Evolutionary conservation across 2,329 filamentous ascomycete species (phyloP).

Genomic region (Nothopassalora personata): DNA sequence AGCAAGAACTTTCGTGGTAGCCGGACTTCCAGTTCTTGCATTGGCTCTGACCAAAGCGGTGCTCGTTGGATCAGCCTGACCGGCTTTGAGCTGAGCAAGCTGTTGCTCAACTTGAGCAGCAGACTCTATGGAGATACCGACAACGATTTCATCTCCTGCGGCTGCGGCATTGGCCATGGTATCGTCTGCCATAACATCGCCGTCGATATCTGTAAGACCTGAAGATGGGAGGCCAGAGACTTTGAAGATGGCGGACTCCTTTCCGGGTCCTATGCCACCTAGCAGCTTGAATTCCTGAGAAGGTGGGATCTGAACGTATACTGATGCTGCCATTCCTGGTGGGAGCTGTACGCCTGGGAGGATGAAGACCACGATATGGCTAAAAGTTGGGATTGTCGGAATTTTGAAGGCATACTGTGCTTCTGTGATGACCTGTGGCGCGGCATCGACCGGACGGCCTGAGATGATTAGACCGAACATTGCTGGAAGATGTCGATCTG

Average conservation of each 20-base stretch:
- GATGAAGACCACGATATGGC: conserved; percentile 82
- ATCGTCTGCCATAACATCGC: conserved; percentile 46
- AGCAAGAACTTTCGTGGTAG: conserved; percentile 72
- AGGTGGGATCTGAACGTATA: conserved; percentile 73
- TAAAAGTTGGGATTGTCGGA: conserved; percentile 54
- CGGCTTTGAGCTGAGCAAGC: conserved; percentile 55
- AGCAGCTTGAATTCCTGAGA: conserved; percentile 69
- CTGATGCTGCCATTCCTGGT: conserved; percentile 71
- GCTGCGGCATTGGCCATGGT: conserved; percentile 21
- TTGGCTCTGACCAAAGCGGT: conserved; percentile 34
- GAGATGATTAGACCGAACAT: conserved; percentile 61
- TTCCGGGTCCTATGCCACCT: conserved; percentile 81
- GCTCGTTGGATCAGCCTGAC: conserved; percentile 18
- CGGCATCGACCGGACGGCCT: conserved; percentile 55
- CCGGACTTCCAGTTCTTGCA: conserved; percentile 26
- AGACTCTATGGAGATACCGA: conserved; percentile 80
- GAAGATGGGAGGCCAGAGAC: conserved; percentile 46
- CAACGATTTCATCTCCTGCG: conserved; percentile 51
- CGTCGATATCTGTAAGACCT: conserved; percentile 43
- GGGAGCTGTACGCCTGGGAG: conserved; percentile 73
- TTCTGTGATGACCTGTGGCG: conserved; percentile 50
- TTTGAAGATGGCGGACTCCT: conserved; percentile 88
- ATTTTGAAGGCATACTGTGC: conserved; percentile 63
- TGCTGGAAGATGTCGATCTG: conserved; percentile 1
- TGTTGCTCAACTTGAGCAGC: conserved; percentile 65